Evolutionary conservation across 108 stramenopile genomes (phyloP), one percentile per base, ranked within the genome.

Genomic region (Cylindrotheca closterium): DNA sequence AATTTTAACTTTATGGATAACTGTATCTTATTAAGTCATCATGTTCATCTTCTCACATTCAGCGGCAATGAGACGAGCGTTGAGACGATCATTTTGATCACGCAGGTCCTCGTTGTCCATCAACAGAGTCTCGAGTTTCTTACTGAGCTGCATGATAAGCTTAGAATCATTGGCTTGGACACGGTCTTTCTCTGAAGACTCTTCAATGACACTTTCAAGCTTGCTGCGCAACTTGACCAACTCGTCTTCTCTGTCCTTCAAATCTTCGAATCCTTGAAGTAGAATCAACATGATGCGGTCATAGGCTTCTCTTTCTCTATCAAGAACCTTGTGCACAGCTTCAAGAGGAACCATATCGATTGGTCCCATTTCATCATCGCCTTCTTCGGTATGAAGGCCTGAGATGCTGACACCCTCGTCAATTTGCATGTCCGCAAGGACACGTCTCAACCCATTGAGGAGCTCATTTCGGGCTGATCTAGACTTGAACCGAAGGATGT

Each of bases 91-190:
- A 60, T 91, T 94, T 53, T 89, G 86, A 61, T 94, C 93, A 62
- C 92, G 67, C 58, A 95, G 65, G 58, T 95, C 94, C 70, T 93
- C 91, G 63, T 93, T 93, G 77, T 95, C 94, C 88, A 93, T 91
- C 47, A 95, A 75, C 3, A 95, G 79, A 1, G 88, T 93, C 65
- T 95, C 94, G 12, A 95, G 80, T 71, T 95, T 95, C 79, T 92
- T 95, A 65, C 89, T 91, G 54, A 95, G 74, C 61, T 95, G 94
- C 91, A 93, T 93, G 45, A 95, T 92, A 68, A 95, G 76, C 57
- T 91, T 91, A 24, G 88, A 89, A 76, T 95, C 94, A 64, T 95
- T 89, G n/a, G 88, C 91, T 63, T 90, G 88, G 8, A 90, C 85
- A 33, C 81, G 84, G 68, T 91, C 91, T 62, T 89, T 93, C 51